Evolutionary conservation across 768 basidiomycete genomes (phyloP), one percentile per base, ranked within the genome.

Genomic region (Lentinula lateritia): DNA sequence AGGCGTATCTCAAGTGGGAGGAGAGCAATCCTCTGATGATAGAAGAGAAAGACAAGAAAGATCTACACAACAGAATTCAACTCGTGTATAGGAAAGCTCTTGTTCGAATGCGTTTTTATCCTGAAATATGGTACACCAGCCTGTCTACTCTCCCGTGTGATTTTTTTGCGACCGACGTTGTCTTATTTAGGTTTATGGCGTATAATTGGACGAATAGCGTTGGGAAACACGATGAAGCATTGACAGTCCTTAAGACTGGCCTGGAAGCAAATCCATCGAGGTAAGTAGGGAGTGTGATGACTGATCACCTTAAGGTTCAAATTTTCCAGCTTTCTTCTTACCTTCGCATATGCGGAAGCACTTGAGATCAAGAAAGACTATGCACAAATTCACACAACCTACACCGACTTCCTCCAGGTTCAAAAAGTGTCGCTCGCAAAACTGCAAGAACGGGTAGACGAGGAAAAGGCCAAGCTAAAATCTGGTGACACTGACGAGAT

Each of bases 1-100:
- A 93, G 68, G 78, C 83, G 0, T 98, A 98, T 71, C 75, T 98
- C 41, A 94, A 94, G 67, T 98, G 92, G 91, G 96, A 99, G 73
- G 93, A 96, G 72, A 82, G 82, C 65, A 98, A 99, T 69, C 96
- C 95, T 0, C 82, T 98, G 57, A 93, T 94, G 72, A 84, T 98
- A 43, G 93, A 95, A 64, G 90, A 92, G 56, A 88, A 86, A 68
- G 93, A 96, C 66, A 81, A 83, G 63, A 73, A 78, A 1, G 80
- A 81, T 7, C 73, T 97, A 42, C 79, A 87, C 52, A 80, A 78
- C 5, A 82, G 97, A 28, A 79, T 98, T 10, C 86, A 87, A 67
- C 85, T 87, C 50, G 91, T 92, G 18, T 93, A 97, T 71, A 82
- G 89, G 65, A 94, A 96, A 73, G 95, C 94, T 9, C 78, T 97